Percentiles rank a stretch among this genome's conserved stretches.
These are phyloP conservation scores for Aquanectria penicillioides DNA, from an alignment of 2,329 filamentous ascomycete genomes.

Conservation along the genomic window DNA sequence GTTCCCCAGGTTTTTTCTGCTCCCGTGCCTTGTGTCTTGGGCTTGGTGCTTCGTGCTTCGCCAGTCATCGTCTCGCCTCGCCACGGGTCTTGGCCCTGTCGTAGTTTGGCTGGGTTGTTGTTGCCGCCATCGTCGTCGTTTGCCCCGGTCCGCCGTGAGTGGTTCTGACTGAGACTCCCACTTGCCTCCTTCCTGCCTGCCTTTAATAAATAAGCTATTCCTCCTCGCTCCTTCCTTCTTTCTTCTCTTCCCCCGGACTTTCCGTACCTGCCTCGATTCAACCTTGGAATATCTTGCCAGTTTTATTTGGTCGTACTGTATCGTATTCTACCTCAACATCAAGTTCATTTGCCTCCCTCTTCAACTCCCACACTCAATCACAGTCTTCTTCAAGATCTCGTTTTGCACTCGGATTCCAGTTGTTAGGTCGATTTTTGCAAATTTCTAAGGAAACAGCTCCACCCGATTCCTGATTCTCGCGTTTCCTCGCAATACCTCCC, in stretches of 20 bases:
- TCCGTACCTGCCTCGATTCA: constrained; percentile 5
- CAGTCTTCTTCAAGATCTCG: neutral
- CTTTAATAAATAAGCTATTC: constrained; percentile 33
- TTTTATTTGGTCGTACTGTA: too few relatives aligned
- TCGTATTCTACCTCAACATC: constrained; percentile 1
- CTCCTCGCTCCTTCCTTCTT: constrained; percentile 27
- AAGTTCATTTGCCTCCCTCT: neutral
- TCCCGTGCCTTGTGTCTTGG: constrained; percentile 20
- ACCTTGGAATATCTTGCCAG: too few relatives aligned
- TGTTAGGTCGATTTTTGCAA: too few relatives aligned
- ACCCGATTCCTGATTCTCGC: neutral
- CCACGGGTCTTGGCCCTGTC: constrained; percentile 23
- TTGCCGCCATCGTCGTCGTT: constrained; percentile 32
- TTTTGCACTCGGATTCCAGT: too few relatives aligned
- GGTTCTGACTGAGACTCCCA: constrained; percentile 28
- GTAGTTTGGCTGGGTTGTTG: constrained; percentile 22
- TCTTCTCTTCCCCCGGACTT: constrained; percentile 27
- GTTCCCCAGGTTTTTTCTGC: constrained; percentile 41
- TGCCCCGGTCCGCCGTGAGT: constrained; percentile 28
- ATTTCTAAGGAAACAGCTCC: too few relatives aligned
- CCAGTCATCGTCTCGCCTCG: constrained; percentile 35
- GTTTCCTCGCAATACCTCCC: neutral
- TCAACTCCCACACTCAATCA: neutral
- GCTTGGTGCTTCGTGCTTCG: constrained; percentile 12
- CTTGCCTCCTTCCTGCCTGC: constrained; percentile 32